Evolutionary conservation across 176 grass and related monocot genomes (phyloP).

Genomic region (Eleusine coracana): DNA sequence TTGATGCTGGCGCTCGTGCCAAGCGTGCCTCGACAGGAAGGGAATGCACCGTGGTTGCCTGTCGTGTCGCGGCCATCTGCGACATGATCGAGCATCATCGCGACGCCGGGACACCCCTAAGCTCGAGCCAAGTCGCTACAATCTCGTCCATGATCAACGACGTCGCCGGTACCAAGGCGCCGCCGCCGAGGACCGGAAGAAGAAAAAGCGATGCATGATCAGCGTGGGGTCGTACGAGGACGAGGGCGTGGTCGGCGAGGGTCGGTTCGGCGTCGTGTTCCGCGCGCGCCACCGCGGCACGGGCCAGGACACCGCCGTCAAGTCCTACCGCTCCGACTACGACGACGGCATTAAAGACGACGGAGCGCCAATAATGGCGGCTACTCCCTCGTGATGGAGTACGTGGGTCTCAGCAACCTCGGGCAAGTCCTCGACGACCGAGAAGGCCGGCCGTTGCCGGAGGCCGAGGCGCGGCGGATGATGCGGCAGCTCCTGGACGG

Average conservation of each 20-base stretch:
- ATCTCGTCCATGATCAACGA: constrained; percentile 30
- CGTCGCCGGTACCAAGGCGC: neutral
- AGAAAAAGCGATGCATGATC: neutral
- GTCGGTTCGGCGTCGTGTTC: neutral
- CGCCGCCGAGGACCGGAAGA: neutral
- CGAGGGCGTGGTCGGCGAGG: neutral
- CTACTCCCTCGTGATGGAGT: constrained; percentile 27
- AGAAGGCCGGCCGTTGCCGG: neutral
- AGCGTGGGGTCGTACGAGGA: constrained; percentile 8
- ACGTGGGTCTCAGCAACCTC: neutral
- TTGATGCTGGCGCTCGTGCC: neutral
- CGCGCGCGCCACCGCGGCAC: constrained; percentile 4
- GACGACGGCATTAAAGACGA: too few relatives aligned
- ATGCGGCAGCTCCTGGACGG: neutral
- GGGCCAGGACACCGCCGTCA: constrained; percentile 11
- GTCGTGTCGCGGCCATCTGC: constrained; percentile 21
- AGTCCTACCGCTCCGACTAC: neutral
- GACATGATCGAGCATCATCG: neutral
- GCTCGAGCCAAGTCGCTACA: neutral
- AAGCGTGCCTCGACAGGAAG: neutral
- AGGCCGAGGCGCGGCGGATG: neutral
- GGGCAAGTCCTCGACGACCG: neutral
- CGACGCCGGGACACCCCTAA: neutral
- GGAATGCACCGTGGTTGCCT: neutral
- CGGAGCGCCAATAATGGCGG: neutral